Evolutionary conservation across 2,329 filamentous ascomycete genomes (phyloP).

Genomic region (Talaromyces piceae): DNA sequence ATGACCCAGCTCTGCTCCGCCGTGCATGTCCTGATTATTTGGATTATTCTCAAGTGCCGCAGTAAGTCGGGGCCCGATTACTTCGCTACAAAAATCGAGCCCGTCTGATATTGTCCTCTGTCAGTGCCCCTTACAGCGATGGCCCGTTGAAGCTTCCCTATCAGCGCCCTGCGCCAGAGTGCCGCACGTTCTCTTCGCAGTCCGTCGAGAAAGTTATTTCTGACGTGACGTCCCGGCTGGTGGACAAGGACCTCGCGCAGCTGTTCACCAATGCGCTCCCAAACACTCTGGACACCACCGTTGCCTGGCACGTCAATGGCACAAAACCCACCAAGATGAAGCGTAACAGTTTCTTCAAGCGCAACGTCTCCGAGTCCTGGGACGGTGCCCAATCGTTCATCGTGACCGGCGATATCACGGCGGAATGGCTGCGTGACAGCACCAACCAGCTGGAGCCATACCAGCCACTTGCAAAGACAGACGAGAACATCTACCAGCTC

Average conservation of each 20-base stretch:
- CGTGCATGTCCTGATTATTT: slow-evolving; percentile 60
- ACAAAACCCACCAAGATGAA: slow-evolving; percentile 23
- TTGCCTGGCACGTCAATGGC: slow-evolving; percentile 74
- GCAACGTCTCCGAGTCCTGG: slow-evolving; percentile 58
- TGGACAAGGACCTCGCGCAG: slow-evolving; percentile 78
- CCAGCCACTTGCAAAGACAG: slow-evolving; percentile 73
- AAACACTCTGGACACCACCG: slow-evolving; percentile 81
- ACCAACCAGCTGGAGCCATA: slow-evolving; percentile 93
- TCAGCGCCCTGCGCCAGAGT: slow-evolving; percentile 72
- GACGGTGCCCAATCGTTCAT: slow-evolving; percentile 83
- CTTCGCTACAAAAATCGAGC: not conserved
- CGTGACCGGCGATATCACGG: slow-evolving; percentile 87
- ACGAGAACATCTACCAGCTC: slow-evolving; percentile 67
- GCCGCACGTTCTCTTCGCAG: slow-evolving; percentile 82
- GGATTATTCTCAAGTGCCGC: slow-evolving; percentile 50
- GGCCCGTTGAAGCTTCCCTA: slow-evolving; percentile 75
- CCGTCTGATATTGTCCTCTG: not conserved
- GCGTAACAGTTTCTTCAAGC: slow-evolving; percentile 30
- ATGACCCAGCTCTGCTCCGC: slow-evolving; percentile 23
- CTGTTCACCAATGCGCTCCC: slow-evolving; percentile 95
- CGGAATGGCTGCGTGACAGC: slow-evolving; percentile 85
- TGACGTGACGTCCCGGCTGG: slow-evolving; percentile 70
- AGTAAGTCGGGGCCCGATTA: slow-evolving; percentile 41
- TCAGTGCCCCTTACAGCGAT: slow-evolving; percentile 67
- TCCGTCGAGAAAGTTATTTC: slow-evolving; percentile 82